Evolutionary conservation across 305 asterid genomes (phyloP), one percentile per base, ranked within the genome.

Genomic region (Petunia hybrid): DNA sequence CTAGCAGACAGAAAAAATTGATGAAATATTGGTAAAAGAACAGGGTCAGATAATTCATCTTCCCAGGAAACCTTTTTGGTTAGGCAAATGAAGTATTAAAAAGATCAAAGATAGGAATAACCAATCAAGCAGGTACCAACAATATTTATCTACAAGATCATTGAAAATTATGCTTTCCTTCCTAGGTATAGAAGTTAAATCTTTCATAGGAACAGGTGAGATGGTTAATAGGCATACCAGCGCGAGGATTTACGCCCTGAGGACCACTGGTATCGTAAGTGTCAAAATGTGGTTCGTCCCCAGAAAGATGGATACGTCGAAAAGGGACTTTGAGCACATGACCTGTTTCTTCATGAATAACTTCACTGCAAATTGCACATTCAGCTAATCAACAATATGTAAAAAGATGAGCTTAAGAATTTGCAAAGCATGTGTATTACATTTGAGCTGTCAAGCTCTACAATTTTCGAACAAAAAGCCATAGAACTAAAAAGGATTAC

Each of bases 221-320:
- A 48, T 14, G 56, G 76, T 22, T 82, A 43, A 74, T 41, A 76
- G 13, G 46, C 85, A 61, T 91, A 95, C 99, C 99, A 59, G 67
- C 75, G 1, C 4, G 86, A 0, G 98, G 99, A 86, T 85, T 91
- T 65, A 94, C 85, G 84, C 88, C 88, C 81, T 92, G 99, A 0
- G 98, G 99, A 46, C 99, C 99, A 61, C 99, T 95, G 82, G 98
- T 95, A 87, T 95, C 99, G 60, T 95, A 95, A 73, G 98, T 87
- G 86, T 95, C 98, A 39, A 95, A 95, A 90, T 94, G 98, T 1
- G 97, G 88, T 57, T 94, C 97, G 53, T 92, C 99, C 6, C 99
- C 98, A 0, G 94, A 80, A 13, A 95, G 89, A 78, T 91, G 97
- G 87, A 95, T 83, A 62, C 99, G 95, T 36, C 99, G 90, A 84